These are phyloP conservation scores for Dryas integrifolia DNA, from an alignment of 331 rosid species.

Conservation along the genomic window DNA sequence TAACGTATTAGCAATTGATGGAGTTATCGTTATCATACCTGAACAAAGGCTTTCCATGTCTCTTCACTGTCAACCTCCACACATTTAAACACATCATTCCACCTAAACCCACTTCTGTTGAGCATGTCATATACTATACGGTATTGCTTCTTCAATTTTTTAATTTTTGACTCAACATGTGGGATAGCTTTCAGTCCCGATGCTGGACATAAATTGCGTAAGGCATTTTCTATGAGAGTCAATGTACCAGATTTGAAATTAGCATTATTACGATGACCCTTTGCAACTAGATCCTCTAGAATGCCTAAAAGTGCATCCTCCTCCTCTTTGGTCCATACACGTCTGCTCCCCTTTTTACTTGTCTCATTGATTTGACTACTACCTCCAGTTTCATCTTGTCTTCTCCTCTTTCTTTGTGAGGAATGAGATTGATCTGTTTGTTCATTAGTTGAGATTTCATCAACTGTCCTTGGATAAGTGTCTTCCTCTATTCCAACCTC, in stretches of 20 bases:
- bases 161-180: conserved; percentile 13
- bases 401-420: conserved; percentile 10
- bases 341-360: background rate
- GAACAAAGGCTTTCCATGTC: conserved; percentile 15
- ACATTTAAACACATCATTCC: conserved; percentile 18
- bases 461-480: background rate
- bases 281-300: conserved; percentile 20
- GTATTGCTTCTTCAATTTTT: conserved; percentile 12
- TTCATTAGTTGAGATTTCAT: conserved; percentile 6
- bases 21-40: conserved; percentile 3
- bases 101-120: conserved; percentile 16
- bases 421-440: conserved; percentile 9
- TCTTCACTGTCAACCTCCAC: conserved; percentile 22
- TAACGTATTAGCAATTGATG: background rate
- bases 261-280: conserved; percentile 5
- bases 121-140: conserved; percentile 11
- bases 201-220: background rate
- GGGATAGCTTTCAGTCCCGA: conserved; percentile 17
- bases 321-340: conserved; percentile 23
- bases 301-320: conserved; percentile 15
- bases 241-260: conserved; percentile 17
- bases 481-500: background rate
- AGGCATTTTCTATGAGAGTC: conserved; percentile 12
- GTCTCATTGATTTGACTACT: background rate
- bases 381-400: conserved; percentile 12